Evolutionary conservation across 2,329 filamentous ascomycete genomes (phyloP), one percentile per base, ranked within the genome.

Genomic region (Aspergillus aculeatus): DNA sequence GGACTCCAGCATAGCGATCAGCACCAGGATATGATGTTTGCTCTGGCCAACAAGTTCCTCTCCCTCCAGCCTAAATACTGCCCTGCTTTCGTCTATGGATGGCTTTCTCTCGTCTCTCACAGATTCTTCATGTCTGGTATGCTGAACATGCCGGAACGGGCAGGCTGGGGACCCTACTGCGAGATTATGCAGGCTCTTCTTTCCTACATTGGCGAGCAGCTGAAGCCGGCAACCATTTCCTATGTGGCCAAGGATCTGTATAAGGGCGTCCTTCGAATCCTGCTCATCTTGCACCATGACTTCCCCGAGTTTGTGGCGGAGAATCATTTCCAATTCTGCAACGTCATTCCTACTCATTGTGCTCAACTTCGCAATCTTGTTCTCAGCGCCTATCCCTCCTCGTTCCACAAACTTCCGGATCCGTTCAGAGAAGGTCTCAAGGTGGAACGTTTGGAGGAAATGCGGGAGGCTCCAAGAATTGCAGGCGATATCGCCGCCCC

Each of bases 261-360:
- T 74, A 88, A 91, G 62, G 92, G 89, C 9, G 86, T 90, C 1
- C 80, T 96, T 51, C 92, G 96, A 71, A 85, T 97, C 61, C 79
- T 98, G 57, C 80, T 96, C 35, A 84, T 96, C 55, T 80, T 99
- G 56, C 91, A 96, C 67, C 95, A 98, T 71, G 95, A 99, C 74
- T 98, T 92, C 76, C 90, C 94, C 0, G 92, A 97, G 58, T 99
- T 96, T 75, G 79, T 99, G 47, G 89, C 91, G 5, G 91, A 93
- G 68, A 92, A 96, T 73, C 91, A 96, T 71, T 86, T 91, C 66
- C 86, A 87, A 66, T 85, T 99, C 55, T 92, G 89, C 78, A 88
- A 90, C 67, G 87, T 86, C 69, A 89, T 98, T 59, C 91, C 93
- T 1, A 85, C 87, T 54, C 89, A 95, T 70, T 95, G 91, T 76